Conservation (phyloP, 306 rosid species). For the Hylodesmum podocarpum region DNA sequence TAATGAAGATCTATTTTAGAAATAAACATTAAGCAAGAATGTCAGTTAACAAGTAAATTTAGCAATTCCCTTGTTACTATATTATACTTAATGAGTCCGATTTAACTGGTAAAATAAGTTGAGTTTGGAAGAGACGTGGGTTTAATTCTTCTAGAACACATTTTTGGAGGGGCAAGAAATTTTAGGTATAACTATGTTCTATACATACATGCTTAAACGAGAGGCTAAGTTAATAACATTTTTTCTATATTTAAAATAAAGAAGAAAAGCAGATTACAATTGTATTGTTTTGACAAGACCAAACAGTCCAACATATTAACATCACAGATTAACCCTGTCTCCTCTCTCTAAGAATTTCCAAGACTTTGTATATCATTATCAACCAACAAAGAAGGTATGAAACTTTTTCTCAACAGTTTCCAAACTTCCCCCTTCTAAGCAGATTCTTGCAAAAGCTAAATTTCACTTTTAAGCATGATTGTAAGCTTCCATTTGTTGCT, state of each 20-base stretch:
- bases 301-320: constrained; percentile 30
- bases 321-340: constrained; percentile 14
- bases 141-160: too few species aligned
- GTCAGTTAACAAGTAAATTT: too few species aligned
- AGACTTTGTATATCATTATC: constrained; percentile 6
- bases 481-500: constrained; percentile 34
- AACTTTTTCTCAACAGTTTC: constrained; percentile 24
- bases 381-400: constrained; percentile 33
- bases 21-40: too few species aligned
- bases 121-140: too few species aligned
- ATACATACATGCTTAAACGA: neutral
- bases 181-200: too few species aligned
- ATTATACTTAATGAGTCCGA: too few species aligned
- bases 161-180: too few species aligned
- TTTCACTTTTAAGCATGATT: constrained; percentile 21
- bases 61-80: too few species aligned
- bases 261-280: constrained; percentile 27
- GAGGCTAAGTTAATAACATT: neutral
- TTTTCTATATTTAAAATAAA: constrained; percentile 26
- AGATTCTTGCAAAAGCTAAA: constrained; percentile 23
- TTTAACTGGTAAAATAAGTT: too few species aligned
- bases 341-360: constrained; percentile 19
- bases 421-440: constrained; percentile 29
- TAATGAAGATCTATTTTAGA: too few species aligned
- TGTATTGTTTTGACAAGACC: constrained; percentile 37